Evolutionary conservation across 345 rosid genomes (phyloP), one percentile per base, ranked within the genome.

Genomic region (Corchorus capsularis): DNA sequence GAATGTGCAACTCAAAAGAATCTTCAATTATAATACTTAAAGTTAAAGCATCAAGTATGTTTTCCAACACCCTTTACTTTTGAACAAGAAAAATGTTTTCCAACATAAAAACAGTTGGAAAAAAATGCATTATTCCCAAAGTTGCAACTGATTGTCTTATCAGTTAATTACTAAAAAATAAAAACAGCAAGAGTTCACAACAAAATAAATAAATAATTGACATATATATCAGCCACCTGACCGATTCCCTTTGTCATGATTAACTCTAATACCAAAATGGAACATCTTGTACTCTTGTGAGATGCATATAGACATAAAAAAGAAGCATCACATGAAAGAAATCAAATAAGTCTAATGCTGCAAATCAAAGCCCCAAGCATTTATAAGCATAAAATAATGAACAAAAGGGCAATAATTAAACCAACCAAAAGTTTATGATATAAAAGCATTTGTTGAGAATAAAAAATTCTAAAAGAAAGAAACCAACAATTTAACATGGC

Each of bases 251-350:
- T 20, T 67, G 39, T 45, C 27, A 20, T 67, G 12, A 46, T 67
- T 22, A 67, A 67, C 71, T 66, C 10, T 22, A 47, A 67, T 67
- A 67, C 55, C 19, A 67, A 67, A 67, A 27, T 41, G 43, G 41
- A 34, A 62, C 19, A 14, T 34, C 43, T 35, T 32, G n/a, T 13
- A 15, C 4, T 34, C 34, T 35, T 14, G 19, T 62, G 52, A 14
- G 37, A 63, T 39, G 49, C 68, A 39, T 43, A 19, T 43, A 1
- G 16, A n/a, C 69, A 19, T 8, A 41, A 64, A 39, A 64, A 41
- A 41, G 27, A 43, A 10, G 8, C 27, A 47, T 27, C 41, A 22
- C 32, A 46, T 67, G 55, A 13, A 47, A 22, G 19, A 46, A 20
- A 66, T 20, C 10, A 66, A 70, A 53, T 16, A 37, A 37, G 46